Evolutionary conservation across 176 grass and related monocot genomes (phyloP), one percentile per base, ranked within the genome.

Genomic region (Raddia distichophylla): DNA sequence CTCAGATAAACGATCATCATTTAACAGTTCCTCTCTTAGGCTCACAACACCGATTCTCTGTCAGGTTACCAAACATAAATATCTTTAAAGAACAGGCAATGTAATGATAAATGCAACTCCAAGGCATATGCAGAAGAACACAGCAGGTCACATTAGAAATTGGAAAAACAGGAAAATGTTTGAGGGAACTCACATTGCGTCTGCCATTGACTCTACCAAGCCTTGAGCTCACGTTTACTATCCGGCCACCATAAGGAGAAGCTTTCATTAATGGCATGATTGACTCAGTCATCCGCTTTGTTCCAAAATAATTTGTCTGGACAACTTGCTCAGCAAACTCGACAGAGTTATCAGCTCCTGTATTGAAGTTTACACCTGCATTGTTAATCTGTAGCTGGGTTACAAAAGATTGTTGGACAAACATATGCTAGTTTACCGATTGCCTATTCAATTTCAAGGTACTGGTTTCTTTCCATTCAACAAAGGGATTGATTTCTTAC

Each of bases 301-400:
- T 91, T 58, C 91, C 96, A 82, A 86, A 88, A 77, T 93, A 99
- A 75, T 95, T 99, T 50, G 96, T 93, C 63, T 86, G 9, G 12
- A 99, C 88, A 65, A 98, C 96, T 75, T 87, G 52, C 45, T 93
- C 89, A 66, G 93, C 84, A 61, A 91, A 95, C 53, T 90, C 91
- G 73, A 98, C 91, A 60, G 93, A 93, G 72, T 95, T 98, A 77
- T 90, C 82, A 49, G 89, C 52, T 61, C 96, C 96, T 75, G 61
- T 88, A 45, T 95, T 98, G 83, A 98, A 98, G 83, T 98, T 98
- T 10, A 95, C 90, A 62, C 93, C 96, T 81, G 90, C 96, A 93
- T 95, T 95, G 79, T 98, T 98, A 62, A 98, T 80, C 96, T 95
- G 84, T 74, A 86, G 65, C 20, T 37, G 64, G 76, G 64, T 80